Evolutionary conservation across 2,329 filamentous ascomycete species (phyloP), one percentile per base, ranked within the genome.

Genomic region (Annulohypoxylon truncatum): DNA sequence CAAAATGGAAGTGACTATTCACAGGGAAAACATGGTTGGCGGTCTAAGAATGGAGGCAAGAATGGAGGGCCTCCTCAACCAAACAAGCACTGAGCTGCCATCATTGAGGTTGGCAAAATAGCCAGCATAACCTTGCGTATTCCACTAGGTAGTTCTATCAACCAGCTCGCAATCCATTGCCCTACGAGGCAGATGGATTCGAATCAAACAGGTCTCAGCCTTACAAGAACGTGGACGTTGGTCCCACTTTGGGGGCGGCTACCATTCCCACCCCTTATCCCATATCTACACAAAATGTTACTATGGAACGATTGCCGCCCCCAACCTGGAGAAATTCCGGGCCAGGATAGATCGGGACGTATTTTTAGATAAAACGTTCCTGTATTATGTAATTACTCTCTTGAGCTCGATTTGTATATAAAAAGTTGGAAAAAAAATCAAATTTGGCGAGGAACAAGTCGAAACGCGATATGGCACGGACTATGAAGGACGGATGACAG

Each of bases 241-340:
- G 66, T 67, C 53, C 66, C 66, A 64, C 66, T 53, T 65, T 67
- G 63, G 63, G 56, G 66, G 63, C 63, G 59, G 62, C 50, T 65
- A 52, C 44, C 3, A 29, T 42, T 20, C 7, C 15, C 22, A 8
- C 9, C 20, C 48, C 9, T 4, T 61, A 59, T n/a, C 28, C 31
- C 48, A 46, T 46, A 18, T 18, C 31, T 33, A 55, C 20, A 35
- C 33, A 40, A 44, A 51, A 46, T 28, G 44, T 56, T 22, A 52
- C 26, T 20, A 18, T 26, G 53, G 35, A 48, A 44, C 38, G 29
- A 52, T 42, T 46, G 15, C 59, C 51, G 66, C 66, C 62, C 62
- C 66, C 59, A 68, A 68, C 48, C 62, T 63, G 66, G 66, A 68
- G 66, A 62, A 51, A 28, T 20, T n/a, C 28, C 22, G 24, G 59